These are phyloP conservation scores for Podaxis mareebaensis DNA, from an alignment of 768 basidiomycete species.

Conservation along the genomic window DNA sequence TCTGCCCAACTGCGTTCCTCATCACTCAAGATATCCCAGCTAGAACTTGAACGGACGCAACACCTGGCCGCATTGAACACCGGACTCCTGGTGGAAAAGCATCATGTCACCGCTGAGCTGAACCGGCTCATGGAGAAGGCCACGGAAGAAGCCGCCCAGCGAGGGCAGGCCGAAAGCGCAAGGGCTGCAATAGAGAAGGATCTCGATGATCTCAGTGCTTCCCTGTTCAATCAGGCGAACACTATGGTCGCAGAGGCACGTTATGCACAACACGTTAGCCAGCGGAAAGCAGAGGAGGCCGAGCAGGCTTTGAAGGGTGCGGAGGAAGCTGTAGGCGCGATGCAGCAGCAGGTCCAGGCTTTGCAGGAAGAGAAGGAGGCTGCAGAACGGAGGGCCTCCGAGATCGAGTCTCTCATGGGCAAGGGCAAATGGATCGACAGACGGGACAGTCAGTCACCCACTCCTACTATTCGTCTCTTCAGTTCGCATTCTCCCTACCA, in stretches of 20 bases:
- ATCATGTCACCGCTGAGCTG: slow-evolving; percentile 88
- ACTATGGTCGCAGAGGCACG: slow-evolving; percentile 97
- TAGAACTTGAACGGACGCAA: slow-evolving; percentile 83
- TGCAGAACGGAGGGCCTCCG: slow-evolving; percentile 52
- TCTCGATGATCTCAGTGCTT: slow-evolving; percentile 90
- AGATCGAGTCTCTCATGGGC: slow-evolving; percentile 53
- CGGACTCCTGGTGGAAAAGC: slow-evolving; percentile 88
- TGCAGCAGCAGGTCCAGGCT: slow-evolving; percentile 85
- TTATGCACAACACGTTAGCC: slow-evolving; percentile 59
- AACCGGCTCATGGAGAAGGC: slow-evolving; percentile 92
- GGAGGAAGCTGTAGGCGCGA: slow-evolving; percentile 79
- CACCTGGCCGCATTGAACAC: slow-evolving; percentile 91
- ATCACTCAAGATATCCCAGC: slow-evolving; percentile 67
- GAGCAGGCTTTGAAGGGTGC: slow-evolving; percentile 80
- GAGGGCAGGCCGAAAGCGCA: slow-evolving; percentile 89
- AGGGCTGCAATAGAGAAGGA: slow-evolving; percentile 87
- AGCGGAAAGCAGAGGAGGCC: slow-evolving; percentile 74
- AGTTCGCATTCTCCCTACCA: slow-evolving; percentile 74
- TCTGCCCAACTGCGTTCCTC: slow-evolving; percentile 59
- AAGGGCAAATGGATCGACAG: slow-evolving; percentile 71
- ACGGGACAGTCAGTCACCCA: slow-evolving; percentile 24
- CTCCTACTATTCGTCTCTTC: slow-evolving; percentile 44
- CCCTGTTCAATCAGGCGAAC: slow-evolving; percentile 90
- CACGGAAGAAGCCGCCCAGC: slow-evolving; percentile 90
- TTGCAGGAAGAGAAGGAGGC: slow-evolving; percentile 68